Percentiles rank a stretch among this genome's conserved stretches.
phyloP scores from a whole-genome alignment of 331 rosid species.

The Cucumis variabilis region DNA sequence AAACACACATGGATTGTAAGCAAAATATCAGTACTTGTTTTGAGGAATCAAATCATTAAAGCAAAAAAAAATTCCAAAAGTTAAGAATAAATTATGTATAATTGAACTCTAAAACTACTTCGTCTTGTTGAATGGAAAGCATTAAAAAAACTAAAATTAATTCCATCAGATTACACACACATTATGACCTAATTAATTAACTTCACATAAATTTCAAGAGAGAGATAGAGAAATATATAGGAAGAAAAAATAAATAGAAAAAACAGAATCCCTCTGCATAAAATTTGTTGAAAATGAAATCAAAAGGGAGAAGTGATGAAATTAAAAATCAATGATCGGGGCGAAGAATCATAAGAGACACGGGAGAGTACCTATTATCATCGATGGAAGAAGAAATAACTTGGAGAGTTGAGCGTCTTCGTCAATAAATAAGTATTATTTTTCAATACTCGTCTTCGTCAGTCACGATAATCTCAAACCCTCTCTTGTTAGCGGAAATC shows the following conservation, averaged over 20 bases:
- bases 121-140: neutral
- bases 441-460: too few relatives aligned
- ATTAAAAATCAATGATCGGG: neutral
- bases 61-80: too few relatives aligned
- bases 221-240: neutral
- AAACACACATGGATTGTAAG: too few relatives aligned
- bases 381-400: neutral
- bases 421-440: too few relatives aligned
- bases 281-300: neutral
- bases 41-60: too few relatives aligned
- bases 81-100: too few relatives aligned
- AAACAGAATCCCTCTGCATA: neutral
- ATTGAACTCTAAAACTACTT: neutral
- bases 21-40: too few relatives aligned
- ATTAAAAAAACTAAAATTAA: neutral
- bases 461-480: too few relatives aligned
- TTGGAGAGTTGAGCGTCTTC: neutral
- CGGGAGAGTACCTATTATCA: slow-evolving; percentile 23
- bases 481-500: too few relatives aligned
- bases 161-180: slow-evolving; percentile 1
- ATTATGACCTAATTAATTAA: neutral
- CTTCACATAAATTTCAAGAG: neutral
- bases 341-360: slow-evolving; percentile 23
- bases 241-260: too few relatives aligned
- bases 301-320: neutral